Base-by-base conservation (phyloP, 1,139 yeast species). In the Debaryomyces robertsiae region DNA sequence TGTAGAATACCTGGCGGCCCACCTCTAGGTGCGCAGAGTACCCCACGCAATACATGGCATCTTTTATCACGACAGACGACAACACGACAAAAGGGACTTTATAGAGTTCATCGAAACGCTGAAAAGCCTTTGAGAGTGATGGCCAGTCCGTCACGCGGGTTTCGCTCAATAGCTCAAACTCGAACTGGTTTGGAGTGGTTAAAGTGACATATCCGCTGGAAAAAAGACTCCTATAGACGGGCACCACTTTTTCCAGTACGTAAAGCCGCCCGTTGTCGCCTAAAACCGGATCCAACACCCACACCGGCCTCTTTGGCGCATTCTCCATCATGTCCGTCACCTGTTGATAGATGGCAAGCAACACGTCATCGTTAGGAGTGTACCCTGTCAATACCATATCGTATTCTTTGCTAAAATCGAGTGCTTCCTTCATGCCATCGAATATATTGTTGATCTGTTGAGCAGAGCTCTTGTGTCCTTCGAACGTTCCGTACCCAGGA, bases 311-410 rank as follows among this genome's bases (percentile, higher is more conserved):
- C 9, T 32, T 29, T 4, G 33, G 15, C 9, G 30, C 11, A 10
- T 23, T 27, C 45, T 54, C 46, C 31, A 54, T 45, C 3, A 44
- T 38, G 10, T 36, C 27, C 4, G 25, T 58, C 57, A 63, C 54
- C 30, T 80, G 72, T 16, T 66, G 59, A 32, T 75, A 75, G 1
- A 82, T 75, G 0, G 73, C 72, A 35, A 60, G 55, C 43, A 84
- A 67, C 1, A 79, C 74, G 25, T 65, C 73, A 2, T 76, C 78
- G 32, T 78, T 78, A 11, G 91, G 89, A 2, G 82, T 70, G 55
- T 88, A 88, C 0, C 95, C 95, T 0, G 90, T 81, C 40, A 87
- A 58, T 2, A 87, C 56, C 19, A 86, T 82, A 47, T 77, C 77
- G 54, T 85, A 86, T 3, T 57, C 58, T 25, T 61, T 53, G 1